Percentiles rank a stretch among this genome's conserved stretches.
Conservation (phyloP, 2,329 filamentous ascomycete genomes). For the Exophiala sideris region DNA sequence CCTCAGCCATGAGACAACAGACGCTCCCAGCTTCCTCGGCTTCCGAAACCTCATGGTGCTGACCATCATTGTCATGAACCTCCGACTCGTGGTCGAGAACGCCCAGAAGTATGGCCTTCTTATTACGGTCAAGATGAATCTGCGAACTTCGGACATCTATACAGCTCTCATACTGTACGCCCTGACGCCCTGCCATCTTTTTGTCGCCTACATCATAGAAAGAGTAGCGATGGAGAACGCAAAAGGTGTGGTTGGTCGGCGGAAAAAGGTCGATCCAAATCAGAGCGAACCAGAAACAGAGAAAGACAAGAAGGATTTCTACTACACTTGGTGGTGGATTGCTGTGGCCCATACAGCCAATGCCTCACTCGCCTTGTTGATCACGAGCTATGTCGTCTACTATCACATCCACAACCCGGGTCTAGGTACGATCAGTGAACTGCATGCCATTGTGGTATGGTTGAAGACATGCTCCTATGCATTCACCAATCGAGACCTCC, state of each 20-base stretch:
- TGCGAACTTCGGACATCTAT: conserved; percentile 71
- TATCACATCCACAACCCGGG: conserved; percentile 87
- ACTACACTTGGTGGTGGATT: conserved; percentile 73
- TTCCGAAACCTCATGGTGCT: conserved; percentile 97
- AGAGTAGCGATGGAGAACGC: conserved; percentile 76
- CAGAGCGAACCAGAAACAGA: conserved; percentile 55
- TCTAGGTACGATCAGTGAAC: conserved; percentile 84
- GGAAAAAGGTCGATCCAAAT: conserved; percentile 50
- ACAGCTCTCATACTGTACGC: conserved; percentile 77
- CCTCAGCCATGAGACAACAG: conserved; percentile 75
- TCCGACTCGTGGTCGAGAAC: conserved; percentile 94
- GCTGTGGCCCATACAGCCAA: conserved; percentile 80
- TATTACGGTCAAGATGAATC: conserved; percentile 86
- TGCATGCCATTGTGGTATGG: conserved; percentile 93
- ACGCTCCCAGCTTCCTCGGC: conserved; percentile 79
- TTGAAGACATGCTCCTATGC: conserved; percentile 95
- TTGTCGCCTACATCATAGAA: conserved; percentile 88
- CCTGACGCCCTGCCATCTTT: conserved; percentile 83
- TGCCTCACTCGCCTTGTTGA: conserved; percentile 72
- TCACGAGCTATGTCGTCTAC: conserved; percentile 84
- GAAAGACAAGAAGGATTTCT: conserved; percentile 61
- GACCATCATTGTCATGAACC: conserved; percentile 84
- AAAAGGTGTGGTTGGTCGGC: conserved; percentile 60
- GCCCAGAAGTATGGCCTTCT: conserved; percentile 77
- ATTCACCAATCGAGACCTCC: conserved; percentile 91